phyloP scores from a whole-genome alignment of 495 filamentous ascomycete genomes.

The Aspergillus conjunctus region DNA sequence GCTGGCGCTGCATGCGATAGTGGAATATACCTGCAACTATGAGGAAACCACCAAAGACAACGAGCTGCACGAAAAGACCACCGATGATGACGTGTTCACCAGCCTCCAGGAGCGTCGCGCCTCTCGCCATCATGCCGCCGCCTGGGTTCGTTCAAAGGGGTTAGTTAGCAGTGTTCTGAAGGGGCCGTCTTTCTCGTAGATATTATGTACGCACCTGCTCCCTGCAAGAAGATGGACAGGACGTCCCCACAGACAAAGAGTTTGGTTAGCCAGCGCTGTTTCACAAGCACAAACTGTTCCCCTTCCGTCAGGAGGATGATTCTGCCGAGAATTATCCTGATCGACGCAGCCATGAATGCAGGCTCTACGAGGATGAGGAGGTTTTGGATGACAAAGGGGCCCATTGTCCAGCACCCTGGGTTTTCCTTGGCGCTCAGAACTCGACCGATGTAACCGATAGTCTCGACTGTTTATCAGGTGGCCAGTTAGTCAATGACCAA shows the following conservation, averaged over 20 bases:
- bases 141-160: no score
- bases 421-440: conserved; percentile 35
- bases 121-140: conserved; percentile 39
- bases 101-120: conserved; percentile 15
- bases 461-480: conserved; percentile 34
- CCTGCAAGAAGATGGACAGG: conserved; percentile 48
- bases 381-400: conserved; percentile 54
- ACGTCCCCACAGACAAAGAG: conserved; percentile 42
- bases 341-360: conserved; percentile 54
- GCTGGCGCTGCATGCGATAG: conserved; percentile 31
- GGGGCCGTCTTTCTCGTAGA: no score
- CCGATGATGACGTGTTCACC: conserved; percentile 47
- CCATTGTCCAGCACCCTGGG: conserved; percentile 30
- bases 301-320: conserved; percentile 49
- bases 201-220: conserved; percentile 31
- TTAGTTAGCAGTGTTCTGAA: no score
- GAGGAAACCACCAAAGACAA: conserved; percentile 57
- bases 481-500: neutral
- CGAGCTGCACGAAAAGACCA: conserved; percentile 53
- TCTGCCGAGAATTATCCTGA: conserved; percentile 59
- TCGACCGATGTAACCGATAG: conserved; percentile 45
- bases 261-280: conserved; percentile 49
- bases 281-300: conserved; percentile 43
- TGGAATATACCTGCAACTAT: conserved; percentile 48
- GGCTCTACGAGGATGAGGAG: conserved; percentile 54